Conservation (phyloP, 2,329 filamentous ascomycete species). For the Penicillium hordei region DNA sequence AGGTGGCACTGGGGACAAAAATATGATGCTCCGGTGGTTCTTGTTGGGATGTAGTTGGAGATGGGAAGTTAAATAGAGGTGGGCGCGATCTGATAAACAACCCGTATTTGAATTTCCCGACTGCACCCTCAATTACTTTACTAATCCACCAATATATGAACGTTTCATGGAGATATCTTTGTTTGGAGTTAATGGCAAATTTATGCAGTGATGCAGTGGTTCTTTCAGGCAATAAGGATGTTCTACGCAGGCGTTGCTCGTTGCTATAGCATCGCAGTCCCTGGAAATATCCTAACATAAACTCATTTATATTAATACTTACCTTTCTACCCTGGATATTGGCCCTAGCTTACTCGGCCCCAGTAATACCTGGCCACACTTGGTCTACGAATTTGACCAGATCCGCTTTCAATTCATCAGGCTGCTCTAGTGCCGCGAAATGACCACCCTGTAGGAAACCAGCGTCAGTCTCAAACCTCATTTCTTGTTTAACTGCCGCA, state of each 20-base stretch:
- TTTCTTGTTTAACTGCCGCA: neutral
- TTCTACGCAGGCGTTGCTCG: neutral
- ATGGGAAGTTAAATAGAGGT: neutral
- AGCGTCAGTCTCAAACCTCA: neutral
- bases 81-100: neutral
- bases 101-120: neutral
- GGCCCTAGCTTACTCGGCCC: neutral
- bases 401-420: constrained; percentile 45
- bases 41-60: neutral
- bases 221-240: neutral
- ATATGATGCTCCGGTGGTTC: neutral
- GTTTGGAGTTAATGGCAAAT: neutral
- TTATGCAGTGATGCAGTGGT: neutral
- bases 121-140: neutral
- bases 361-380: constrained; percentile 25
- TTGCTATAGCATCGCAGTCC: neutral
- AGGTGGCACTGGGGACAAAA: neutral
- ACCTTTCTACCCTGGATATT: neutral
- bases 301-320: neutral
- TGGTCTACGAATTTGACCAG: constrained; percentile 39
- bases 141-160: neutral
- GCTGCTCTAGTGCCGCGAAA: constrained; percentile 51
- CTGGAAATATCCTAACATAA: neutral
- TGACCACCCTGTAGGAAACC: constrained; percentile 49
- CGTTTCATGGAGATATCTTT: too few relatives aligned